Evolutionary conservation across 805 yeast genomes (phyloP).

Genomic region (Clavispora carvajalis): DNA sequence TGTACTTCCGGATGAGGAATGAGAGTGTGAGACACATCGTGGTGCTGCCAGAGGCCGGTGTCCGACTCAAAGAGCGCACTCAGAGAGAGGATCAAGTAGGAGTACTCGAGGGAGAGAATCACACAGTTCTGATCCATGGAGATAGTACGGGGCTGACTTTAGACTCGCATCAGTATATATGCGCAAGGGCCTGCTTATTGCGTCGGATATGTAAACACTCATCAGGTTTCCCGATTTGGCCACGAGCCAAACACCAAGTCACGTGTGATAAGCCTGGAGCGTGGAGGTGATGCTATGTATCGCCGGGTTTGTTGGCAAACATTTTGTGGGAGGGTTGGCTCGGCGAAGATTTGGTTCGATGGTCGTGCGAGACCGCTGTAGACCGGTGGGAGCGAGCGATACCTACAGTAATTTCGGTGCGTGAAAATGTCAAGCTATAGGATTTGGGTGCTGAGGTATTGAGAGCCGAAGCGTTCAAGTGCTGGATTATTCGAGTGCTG

Average conservation of each 20-base stretch:
- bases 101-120: slow-evolving; percentile 25
- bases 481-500: too few species aligned
- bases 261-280: not conserved
- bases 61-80: slow-evolving; percentile 22
- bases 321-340: too few species aligned
- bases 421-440: too few species aligned
- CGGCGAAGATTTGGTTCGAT: too few species aligned
- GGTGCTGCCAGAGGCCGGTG: slow-evolving; percentile 30
- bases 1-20: slow-evolving; percentile 12
- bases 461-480: too few species aligned
- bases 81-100: slow-evolving; percentile 19
- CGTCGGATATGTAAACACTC: not conserved
- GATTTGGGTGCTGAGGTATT: too few species aligned
- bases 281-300: too few species aligned
- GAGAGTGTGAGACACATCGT: slow-evolving; percentile 11
- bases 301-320: too few species aligned
- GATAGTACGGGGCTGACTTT: not conserved
- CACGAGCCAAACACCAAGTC: not conserved
- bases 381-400: too few species aligned
- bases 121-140: slow-evolving; percentile 17
- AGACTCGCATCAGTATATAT: not conserved
- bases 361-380: too few species aligned
- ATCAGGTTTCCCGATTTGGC: not conserved
- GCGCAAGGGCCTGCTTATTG: not conserved
- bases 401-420: too few species aligned